Percentiles rank a stretch among this genome's conserved stretches.
Conservation (phyloP, 2,329 filamentous ascomycete genomes). For the Claviceps humidiphila region DNA sequence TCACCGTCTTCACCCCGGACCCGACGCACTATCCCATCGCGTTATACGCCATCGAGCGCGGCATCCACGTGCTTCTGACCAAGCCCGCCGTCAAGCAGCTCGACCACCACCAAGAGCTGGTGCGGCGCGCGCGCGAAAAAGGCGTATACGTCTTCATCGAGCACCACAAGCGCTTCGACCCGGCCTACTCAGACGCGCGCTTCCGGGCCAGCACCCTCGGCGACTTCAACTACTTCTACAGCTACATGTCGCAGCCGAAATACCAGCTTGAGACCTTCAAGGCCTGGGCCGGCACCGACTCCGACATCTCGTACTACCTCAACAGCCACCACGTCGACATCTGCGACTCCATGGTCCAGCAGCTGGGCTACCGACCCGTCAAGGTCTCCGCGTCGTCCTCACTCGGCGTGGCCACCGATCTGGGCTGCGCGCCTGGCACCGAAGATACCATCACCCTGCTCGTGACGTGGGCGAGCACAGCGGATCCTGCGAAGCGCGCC, state of each 20-base stretch:
- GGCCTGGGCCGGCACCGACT: constrained; percentile 83
- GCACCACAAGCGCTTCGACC: constrained; percentile 94
- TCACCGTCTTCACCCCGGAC: constrained; percentile 93
- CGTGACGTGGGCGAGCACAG: constrained; percentile 72
- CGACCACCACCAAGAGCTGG: constrained; percentile 62
- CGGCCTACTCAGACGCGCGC: constrained; percentile 78
- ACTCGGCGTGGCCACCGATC: constrained; percentile 61
- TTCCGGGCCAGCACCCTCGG: constrained; percentile 64
- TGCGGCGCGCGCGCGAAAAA: constrained; percentile 57
- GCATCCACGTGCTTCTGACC: constrained; percentile 83
- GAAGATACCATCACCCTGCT: constrained; percentile 90
- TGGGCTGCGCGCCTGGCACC: constrained; percentile 69
- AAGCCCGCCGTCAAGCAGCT: constrained; percentile 86
- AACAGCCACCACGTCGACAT: constrained; percentile 93
- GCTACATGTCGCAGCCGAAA: constrained; percentile 90
- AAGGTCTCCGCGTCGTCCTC: constrained; percentile 68
- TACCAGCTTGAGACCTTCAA: constrained; percentile 89
- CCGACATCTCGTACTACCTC: constrained; percentile 90
- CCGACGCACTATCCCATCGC: constrained; percentile 88
- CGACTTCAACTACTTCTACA: constrained; percentile 98
- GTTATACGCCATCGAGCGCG: constrained; percentile 76
- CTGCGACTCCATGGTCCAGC: constrained; percentile 78
- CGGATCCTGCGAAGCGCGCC: constrained; percentile 55
- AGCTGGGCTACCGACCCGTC: constrained; percentile 57
- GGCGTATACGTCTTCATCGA: constrained; percentile 86